Conservation (phyloP, 441 rosid genomes). For the Daphne laureola region DNA sequence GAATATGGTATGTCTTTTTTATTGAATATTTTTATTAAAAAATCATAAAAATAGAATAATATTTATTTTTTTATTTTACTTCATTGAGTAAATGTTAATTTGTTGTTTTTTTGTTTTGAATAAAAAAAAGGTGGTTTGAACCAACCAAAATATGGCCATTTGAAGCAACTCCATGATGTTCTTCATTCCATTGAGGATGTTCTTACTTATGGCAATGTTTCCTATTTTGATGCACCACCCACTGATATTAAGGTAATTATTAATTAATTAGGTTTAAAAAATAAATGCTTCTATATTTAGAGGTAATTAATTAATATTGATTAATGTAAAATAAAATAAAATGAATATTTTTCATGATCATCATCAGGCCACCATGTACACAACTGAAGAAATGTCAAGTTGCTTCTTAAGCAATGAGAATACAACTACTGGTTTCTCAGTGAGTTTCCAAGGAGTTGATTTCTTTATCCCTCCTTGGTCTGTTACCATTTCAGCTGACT, state of each 20-base stretch:
- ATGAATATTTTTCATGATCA: no score
- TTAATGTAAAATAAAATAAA: not conserved
- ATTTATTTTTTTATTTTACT: no score
- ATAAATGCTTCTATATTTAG: not conserved
- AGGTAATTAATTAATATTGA: not conserved
- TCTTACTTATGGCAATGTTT: slow-evolving; percentile 38
- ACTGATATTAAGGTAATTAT: slow-evolving; percentile 23
- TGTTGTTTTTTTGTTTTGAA: not conserved
- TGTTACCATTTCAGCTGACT: slow-evolving; percentile 45
- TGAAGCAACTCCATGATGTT: slow-evolving; percentile 44
- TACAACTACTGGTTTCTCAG: slow-evolving; percentile 20
- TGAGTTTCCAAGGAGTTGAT: slow-evolving; percentile 25
- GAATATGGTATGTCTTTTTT: slow-evolving; percentile 65
- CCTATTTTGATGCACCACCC: slow-evolving; percentile 30
- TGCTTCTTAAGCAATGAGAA: slow-evolving; percentile 53
- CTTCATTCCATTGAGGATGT: slow-evolving; percentile 40
- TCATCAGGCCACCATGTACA: slow-evolving; percentile 33
- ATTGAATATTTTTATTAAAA: no score
- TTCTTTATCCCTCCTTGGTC: slow-evolving; percentile 54
- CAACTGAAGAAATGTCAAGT: slow-evolving; percentile 32
- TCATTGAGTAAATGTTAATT: not conserved
- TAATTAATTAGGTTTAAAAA: not conserved
- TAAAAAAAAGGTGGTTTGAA: slow-evolving; percentile 33
- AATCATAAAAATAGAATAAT: no score
- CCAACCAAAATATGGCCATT: slow-evolving; percentile 72